Base-by-base conservation (phyloP, 345 rosid genomes). In the Lepidium didymum region DNA sequence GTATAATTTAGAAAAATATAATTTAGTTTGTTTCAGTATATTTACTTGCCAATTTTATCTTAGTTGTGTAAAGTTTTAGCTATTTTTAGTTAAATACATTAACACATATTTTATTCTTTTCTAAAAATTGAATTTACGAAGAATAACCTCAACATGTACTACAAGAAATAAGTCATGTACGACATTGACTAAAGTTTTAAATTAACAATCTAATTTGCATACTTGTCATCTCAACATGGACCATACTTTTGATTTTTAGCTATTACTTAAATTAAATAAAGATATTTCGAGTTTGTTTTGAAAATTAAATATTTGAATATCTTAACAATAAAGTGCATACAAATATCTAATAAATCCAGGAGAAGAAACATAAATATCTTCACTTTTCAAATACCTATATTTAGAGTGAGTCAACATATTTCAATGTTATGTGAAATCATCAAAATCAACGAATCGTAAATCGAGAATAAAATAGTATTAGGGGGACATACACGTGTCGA, bases 401-500 rank as follows among this genome's bases (percentile, higher is more conserved):
- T 10, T 3, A 47, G 64, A 49, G 58, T 64, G 60, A 49, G 71
- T 72, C 70, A 72, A 56, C 65, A 72, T 29, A 29, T 64, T 62
- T 64, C 70, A 63, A 55, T 4, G 68, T 52, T 42, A 23, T 14
- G 40, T 0, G 21, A 64, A 56, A 55, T 56, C 71, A 72, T 72
- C 59, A 72, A 64, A 72, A 64, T 56, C 70, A 29, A 72, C 70
- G 76, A 72, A 72, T 72, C 56, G 63, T 56, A 56, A 70, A 63
- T 72, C 40, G 40, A 40, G 37, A 38, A 72, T 72, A 56, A 46
- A 72, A 71, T 37, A 64, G 64, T 46, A 10, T 10, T 27, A 72
- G 10, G 42, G 42, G 65, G 1, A 21, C 4, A 38, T 65, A 73
- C 71, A 73, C 77, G 66, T 42, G 77, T 57, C 71, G 33, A 40